Evolutionary conservation across 2,329 filamentous ascomycete genomes (phyloP).

Genomic region (Metarhizium robertsii): DNA sequence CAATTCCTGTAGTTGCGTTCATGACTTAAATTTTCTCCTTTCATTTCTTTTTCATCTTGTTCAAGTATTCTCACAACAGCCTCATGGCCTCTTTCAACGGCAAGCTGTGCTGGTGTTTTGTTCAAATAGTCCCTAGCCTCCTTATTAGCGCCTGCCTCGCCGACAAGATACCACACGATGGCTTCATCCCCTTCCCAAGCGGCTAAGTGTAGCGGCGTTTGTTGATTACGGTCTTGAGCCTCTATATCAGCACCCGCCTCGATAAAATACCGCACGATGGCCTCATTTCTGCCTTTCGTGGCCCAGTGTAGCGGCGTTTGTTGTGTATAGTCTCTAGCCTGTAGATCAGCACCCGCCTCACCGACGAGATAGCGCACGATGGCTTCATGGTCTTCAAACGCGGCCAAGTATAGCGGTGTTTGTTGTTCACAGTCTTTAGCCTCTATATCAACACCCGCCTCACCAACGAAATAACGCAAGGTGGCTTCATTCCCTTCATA

Average conservation of each 20-base stretch:
- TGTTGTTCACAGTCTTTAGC: neutral
- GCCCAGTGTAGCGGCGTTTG: too few relatives aligned
- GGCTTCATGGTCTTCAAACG: neutral
- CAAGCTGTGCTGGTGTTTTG: neutral
- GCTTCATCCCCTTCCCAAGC: neutral
- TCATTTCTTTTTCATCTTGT: too few relatives aligned
- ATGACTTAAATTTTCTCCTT: too few relatives aligned
- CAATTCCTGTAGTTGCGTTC: too few relatives aligned
- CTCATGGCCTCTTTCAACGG: neutral
- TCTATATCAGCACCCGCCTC: neutral
- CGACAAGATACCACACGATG: conserved; percentile 7
- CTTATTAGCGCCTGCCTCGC: neutral
- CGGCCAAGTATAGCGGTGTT: neutral
- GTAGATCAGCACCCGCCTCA: too few relatives aligned
- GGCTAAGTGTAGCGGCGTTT: neutral
- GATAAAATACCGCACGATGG: too few relatives aligned
- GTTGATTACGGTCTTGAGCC: rapidly evolving
- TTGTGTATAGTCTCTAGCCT: too few relatives aligned
- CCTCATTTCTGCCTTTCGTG: too few relatives aligned
- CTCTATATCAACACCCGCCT: neutral
- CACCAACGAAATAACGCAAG: neutral
- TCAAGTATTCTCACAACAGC: too few relatives aligned
- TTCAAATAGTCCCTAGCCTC: neutral
- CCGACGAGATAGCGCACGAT: conserved; percentile 8
- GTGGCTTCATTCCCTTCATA: neutral